phyloP scores from a whole-genome alignment of 2,329 filamentous ascomycete species.

The Akanthomyces muscarius region DNA sequence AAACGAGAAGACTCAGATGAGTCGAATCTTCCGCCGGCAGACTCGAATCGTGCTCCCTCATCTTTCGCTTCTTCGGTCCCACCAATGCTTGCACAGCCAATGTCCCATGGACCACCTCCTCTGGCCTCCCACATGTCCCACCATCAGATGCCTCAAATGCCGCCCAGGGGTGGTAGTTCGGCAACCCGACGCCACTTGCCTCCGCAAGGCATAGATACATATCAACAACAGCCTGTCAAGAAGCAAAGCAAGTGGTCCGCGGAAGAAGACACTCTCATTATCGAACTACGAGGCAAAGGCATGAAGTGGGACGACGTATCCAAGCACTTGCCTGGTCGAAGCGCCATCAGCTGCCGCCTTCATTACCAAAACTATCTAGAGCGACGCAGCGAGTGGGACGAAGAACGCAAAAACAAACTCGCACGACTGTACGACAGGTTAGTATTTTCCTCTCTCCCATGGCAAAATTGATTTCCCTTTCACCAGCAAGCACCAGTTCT shows the following conservation, averaged over 20 bases:
- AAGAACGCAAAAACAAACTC: constrained; percentile 95
- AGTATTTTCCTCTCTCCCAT: constrained; percentile 27
- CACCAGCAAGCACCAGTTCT: constrained; percentile 20
- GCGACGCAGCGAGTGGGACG: constrained; percentile 89
- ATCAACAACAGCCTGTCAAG: constrained; percentile 71
- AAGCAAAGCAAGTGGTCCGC: constrained; percentile 96
- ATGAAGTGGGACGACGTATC: constrained; percentile 99
- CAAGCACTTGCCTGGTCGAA: constrained; percentile 82
- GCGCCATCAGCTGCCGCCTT: constrained; percentile 87
- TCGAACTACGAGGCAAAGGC: constrained; percentile 79
- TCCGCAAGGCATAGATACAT: constrained; percentile 43
- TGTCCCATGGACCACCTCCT: constrained; percentile 16
- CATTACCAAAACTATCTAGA: constrained; percentile 98
- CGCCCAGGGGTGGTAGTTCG: neutral
- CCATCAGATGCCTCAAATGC: constrained; percentile 7
- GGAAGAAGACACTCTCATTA: constrained; percentile 90
- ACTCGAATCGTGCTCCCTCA: constrained; percentile 33
- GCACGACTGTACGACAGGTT: constrained; percentile 94
- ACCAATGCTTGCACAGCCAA: constrained; percentile 20
- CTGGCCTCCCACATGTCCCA: constrained; percentile 11
- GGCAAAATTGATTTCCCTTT: neutral
- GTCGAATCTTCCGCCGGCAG: constrained; percentile 39
- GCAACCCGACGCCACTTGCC: constrained; percentile 16
- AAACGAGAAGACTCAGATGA: constrained; percentile 72
- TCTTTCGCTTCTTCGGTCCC: constrained; percentile 14